Evolutionary conservation across 2,329 filamentous ascomycete species (phyloP).

Genomic region (Pestalotiopsis sp.): DNA sequence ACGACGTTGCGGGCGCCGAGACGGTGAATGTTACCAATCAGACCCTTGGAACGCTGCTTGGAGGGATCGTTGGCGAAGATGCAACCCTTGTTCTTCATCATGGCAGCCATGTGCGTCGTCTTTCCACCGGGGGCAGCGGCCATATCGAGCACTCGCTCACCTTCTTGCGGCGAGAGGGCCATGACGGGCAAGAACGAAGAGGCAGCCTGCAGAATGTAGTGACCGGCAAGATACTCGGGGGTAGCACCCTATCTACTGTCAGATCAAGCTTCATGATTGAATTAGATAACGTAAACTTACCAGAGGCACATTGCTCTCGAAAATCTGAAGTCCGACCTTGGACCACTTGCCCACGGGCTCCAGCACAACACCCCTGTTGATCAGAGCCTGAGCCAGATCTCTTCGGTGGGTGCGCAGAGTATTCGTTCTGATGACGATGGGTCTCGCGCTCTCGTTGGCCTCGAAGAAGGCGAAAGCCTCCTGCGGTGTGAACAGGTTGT

Average conservation of each 20-base stretch:
- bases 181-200: constrained; percentile 97
- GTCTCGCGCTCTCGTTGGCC: constrained; percentile 92
- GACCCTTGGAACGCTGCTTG: constrained; percentile 90
- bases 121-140: constrained; percentile 95
- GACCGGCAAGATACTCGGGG: constrained; percentile 93
- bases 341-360: constrained; percentile 99
- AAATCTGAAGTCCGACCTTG: constrained; percentile 95
- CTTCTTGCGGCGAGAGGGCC: constrained; percentile 91
- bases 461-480: constrained; percentile 99
- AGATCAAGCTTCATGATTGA: not conserved
- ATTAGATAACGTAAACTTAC: not conserved
- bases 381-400: constrained; percentile 89
- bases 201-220: constrained; percentile 97
- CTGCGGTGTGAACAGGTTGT: constrained; percentile 86
- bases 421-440: constrained; percentile 95
- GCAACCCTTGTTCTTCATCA: constrained; percentile 97
- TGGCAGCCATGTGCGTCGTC: constrained; percentile 91
- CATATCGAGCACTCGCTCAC: constrained; percentile 92
- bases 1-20: constrained; percentile 92
- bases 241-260: constrained; percentile 68
- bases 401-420: constrained; percentile 77
- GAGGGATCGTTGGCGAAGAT: constrained; percentile 97
- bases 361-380: constrained; percentile 93
- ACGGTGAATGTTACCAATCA: constrained; percentile 97
- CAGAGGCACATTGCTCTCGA: constrained; percentile 74